These are phyloP conservation scores for Stromatinia cepivora DNA, from an alignment of 2,329 filamentous ascomycete genomes.

Conservation along the genomic window DNA sequence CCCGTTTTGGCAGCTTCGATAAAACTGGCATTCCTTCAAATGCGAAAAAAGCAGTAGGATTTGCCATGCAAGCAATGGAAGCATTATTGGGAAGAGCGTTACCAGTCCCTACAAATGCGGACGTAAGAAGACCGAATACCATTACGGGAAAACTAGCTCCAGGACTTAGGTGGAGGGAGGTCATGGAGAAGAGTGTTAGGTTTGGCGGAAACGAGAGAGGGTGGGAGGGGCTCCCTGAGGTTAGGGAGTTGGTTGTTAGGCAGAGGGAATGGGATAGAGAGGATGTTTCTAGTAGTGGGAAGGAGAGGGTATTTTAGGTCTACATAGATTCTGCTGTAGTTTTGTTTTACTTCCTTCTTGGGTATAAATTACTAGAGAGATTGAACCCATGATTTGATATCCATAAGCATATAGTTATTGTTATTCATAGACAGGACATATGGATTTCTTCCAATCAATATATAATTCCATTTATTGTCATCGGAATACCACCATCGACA, in stretches of 20 bases:
- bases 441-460: background rate
- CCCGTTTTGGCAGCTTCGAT: conserved; percentile 38
- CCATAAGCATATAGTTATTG: background rate
- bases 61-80: conserved; percentile 43
- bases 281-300: background rate
- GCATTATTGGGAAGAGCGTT: conserved; percentile 40
- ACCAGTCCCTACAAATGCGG: conserved; percentile 39
- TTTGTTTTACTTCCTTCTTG: background rate
- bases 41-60: conserved; percentile 41
- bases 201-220: conserved; percentile 40
- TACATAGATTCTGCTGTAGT: background rate
- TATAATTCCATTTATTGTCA: background rate
- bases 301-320: background rate
- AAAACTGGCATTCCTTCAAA: conserved; percentile 40
- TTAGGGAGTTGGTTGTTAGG: conserved; percentile 39
- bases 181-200: conserved; percentile 40
- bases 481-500: background rate
- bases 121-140: conserved; percentile 40
- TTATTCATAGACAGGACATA: background rate
- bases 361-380: background rate
- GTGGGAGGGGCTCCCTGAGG: conserved; percentile 41
- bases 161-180: conserved; percentile 39
- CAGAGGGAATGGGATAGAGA: conserved; percentile 29
- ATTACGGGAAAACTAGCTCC: conserved; percentile 41
- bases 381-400: background rate